Evolutionary conservation across 2,329 filamentous ascomycete species (phyloP).

Genomic region (Diaporthe aspalathi): DNA sequence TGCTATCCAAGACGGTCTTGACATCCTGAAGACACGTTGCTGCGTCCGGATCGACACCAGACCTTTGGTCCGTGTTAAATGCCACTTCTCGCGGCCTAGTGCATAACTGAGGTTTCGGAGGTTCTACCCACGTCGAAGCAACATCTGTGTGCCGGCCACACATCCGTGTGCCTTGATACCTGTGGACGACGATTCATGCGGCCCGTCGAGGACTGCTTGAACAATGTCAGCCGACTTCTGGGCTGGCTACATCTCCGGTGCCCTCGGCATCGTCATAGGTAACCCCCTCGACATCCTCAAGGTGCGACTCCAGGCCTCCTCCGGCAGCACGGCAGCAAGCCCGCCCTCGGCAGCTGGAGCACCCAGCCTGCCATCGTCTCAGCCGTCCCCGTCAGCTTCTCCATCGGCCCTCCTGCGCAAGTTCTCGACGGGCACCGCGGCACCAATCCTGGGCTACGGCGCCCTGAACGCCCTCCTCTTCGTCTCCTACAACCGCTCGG

Average conservation of each 20-base stretch:
- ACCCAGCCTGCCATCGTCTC: slow-evolving; percentile 12
- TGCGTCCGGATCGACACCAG: neutral
- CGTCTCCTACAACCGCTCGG: slow-evolving; percentile 88
- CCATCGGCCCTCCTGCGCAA: slow-evolving; percentile 43
- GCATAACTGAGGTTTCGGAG: neutral
- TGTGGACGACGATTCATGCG: neutral
- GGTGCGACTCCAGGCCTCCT: slow-evolving; percentile 82
- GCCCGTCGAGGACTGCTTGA: neutral
- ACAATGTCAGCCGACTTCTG: slow-evolving; percentile 90
- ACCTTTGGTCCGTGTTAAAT: accelerated
- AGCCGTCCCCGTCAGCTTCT: slow-evolving; percentile 37
- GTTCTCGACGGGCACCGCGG: slow-evolving; percentile 75
- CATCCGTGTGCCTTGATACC: neutral
- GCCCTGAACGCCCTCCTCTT: slow-evolving; percentile 92
- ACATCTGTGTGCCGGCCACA: neutral
- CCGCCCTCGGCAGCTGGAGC: slow-evolving; percentile 42
- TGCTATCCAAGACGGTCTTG: neutral
- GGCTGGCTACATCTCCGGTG: slow-evolving; percentile 91
- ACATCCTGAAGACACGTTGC: neutral
- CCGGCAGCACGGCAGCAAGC: slow-evolving; percentile 43
- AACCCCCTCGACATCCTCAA: slow-evolving; percentile 81
- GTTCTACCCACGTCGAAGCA: neutral
- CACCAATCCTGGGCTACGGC: slow-evolving; percentile 89
- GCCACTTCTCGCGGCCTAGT: neutral
- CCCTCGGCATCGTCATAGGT: slow-evolving; percentile 86